Percentiles rank a stretch among this genome's conserved stretches.
These are phyloP conservation scores for Staphylotrichum longicolle DNA, from an alignment of 495 filamentous ascomycete genomes.

Conservation along the genomic window DNA sequence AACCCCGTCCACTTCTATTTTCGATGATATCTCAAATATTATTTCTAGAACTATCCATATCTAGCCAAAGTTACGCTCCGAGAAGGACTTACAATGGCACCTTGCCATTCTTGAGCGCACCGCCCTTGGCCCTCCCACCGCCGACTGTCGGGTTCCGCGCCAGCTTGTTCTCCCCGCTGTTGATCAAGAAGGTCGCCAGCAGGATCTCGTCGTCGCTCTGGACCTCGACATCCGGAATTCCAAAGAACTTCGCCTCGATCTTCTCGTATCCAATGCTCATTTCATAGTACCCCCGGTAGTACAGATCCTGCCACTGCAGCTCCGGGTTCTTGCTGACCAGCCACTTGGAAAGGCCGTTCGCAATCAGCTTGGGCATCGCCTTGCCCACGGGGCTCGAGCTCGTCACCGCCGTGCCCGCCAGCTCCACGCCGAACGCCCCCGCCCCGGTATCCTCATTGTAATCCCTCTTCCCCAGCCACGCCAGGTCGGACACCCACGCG, in stretches of 20 bases:
- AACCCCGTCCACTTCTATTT: too few relatives aligned
- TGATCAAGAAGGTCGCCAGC: conserved; percentile 60
- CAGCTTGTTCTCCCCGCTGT: conserved; percentile 52
- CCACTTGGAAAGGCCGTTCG: conserved; percentile 29
- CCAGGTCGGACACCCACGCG: conserved; percentile 63
- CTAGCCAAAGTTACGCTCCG: too few relatives aligned
- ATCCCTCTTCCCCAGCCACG: conserved; percentile 55
- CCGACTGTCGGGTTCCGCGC: conserved; percentile 22
- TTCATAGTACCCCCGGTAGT: conserved; percentile 64
- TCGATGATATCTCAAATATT: too few relatives aligned
- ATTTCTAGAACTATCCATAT: too few relatives aligned
- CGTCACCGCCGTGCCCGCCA: conserved; percentile 61
- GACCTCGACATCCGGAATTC: conserved; percentile 40
- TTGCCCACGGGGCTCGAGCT: conserved; percentile 51
- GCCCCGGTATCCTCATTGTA: conserved; percentile 57
- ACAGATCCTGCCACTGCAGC: conserved; percentile 67
- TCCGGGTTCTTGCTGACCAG: conserved; percentile 53
- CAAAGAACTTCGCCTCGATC: conserved; percentile 52
- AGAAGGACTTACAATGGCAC: background rate
- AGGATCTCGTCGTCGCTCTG: conserved; percentile 53
- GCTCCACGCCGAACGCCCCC: conserved; percentile 63
- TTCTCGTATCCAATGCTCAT: conserved; percentile 49
- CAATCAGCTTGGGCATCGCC: conserved; percentile 32
- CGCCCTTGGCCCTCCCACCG: conserved; percentile 40
- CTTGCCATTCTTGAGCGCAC: conserved; percentile 21